Base-by-base conservation (phyloP, 352 stramenopile species). In the Phytopythium cucurbitacearum region DNA sequence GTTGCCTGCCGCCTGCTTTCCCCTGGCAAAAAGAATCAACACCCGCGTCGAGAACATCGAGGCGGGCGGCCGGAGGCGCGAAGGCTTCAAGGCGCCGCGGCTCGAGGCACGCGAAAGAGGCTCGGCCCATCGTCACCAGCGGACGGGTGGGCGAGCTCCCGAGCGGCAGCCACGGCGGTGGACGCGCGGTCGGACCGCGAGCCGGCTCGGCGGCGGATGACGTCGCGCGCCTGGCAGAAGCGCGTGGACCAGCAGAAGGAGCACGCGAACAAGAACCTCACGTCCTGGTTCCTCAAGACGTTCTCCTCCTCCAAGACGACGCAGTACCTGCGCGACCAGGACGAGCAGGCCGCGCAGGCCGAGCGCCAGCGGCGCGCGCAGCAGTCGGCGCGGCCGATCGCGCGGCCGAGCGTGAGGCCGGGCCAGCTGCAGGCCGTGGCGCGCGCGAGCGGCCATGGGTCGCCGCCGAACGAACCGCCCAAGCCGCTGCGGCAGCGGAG, bases 271-370 rank as follows among this genome's bases (percentile, higher is more conserved):
- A 71, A 61, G 40, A 85, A 78, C 50, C 64, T 87, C 43, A 70
- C 75, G 44, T 81, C 73, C 38, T 90, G 80, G 80, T 82, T 90
- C 57, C 65, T 88, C 21, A 71, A 64, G 63, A 84, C 79, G 51
- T 87, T 90, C 54, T 69, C 63, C 36, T 45, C 39, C n/a, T n/a
- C 7, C 7, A 87, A 86, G 58, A 73, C 70, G 56, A 87, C 76
- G 15, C 65, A 78, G 55, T 63, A 76, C 52, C 55, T 87, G 33
- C 71, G 71, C 33, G 75, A 87, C 39, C 71, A 87, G 39, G 78
- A 89, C 53, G 76, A 86, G 41, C 60, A 69, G 40, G 52, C 58
- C 28, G 72, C 66, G 45, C 66, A 82, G 37, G 65, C 53, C 21
- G 60, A 75, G 32, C 65, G 63, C 16, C 47, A 60, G 41, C 66